Base-by-base conservation (phyloP, 2,329 filamentous ascomycete genomes). In the Westerdykella sp. region DNA sequence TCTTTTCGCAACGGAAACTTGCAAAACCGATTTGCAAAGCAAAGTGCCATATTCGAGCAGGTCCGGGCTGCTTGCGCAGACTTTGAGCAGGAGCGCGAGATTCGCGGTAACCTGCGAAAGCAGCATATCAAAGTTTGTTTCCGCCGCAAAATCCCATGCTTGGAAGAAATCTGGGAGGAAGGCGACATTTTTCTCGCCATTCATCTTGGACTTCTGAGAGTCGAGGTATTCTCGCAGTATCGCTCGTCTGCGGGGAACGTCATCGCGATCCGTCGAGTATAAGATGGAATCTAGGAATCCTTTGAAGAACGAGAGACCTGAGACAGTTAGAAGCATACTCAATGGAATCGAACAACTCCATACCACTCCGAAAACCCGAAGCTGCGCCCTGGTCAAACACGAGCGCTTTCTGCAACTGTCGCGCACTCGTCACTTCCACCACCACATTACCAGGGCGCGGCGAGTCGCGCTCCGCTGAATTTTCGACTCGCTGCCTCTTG, bases 141-240 rank as follows among this genome's bases (percentile, higher is more conserved):
- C 83, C 23, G 81, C 81, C 4, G 86, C 89, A 69, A 86, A 89
- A 38, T 81, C 82, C 91, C 91, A 97, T 46, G 83, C 88, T 56
- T 94, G 85, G 69, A 94, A 85, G 32, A 97, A 71, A 56, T 95
- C 87, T 2, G 77, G 71, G 23, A 97, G 77, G 54, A 83, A 87
- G 18, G 83, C 73, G 6, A 78, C 72, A 41, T 79, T 74, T 41
- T 79, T 76, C 31, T 81, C 79, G 25, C 72, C 70, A 14, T 66
- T 60, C 40, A 66, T 68, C 47, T 66, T 66, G 14, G 73, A 70
- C 46, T 72, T 75, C 58, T 81, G 77, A 36, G 73, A 70, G 36
- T 81, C 76, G 39, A 93, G 77, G 60, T 84, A 93, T 52, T 86
- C 80, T 50, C 75, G 75, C 25, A 91, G 70, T 41, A 91, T 83